Base-by-base conservation (phyloP, 2,329 filamentous ascomycete species). In the Sphaerulina populicola region DNA sequence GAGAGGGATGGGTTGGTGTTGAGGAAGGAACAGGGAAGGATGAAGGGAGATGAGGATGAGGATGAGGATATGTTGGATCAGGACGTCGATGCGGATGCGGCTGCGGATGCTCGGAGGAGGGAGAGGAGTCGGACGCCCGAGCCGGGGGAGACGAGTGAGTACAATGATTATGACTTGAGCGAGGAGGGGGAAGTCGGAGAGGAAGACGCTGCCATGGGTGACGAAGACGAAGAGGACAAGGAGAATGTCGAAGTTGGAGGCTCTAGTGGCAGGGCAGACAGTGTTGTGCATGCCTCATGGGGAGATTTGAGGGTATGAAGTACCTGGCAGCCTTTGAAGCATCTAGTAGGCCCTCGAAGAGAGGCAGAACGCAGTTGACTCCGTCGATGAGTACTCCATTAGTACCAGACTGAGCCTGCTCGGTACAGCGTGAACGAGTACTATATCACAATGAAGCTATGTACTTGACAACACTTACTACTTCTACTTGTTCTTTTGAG, bases 51-150 rank as follows among this genome's bases (percentile, higher is more conserved):
- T 35, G 50, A 44, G 35, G 27, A 27, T 35, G 50, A 44, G 40
- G 51, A 56, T 44, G 51, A 54, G 18, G 55, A 54, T 42, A 60
- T 57, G 53, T 35, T 53, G 43, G 54, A 56, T 30, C 10, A 35
- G 8, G 31, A 35, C 6, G 5, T 27, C 6, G 23, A 27, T 27
- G 47, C 27, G 10, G 47, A 37, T 6, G 23, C 27, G 10, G 47
- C 33, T 6, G 23, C 47, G 21, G 27, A 37, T 30, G 49, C 30
- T 12, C 37, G 40, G 45, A 30, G 37, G 36, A 40, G 41, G 38
- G 44, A 21, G 30, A 47, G 47, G 36, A 48, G 44, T 15, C 23
- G 42, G 18, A 54, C 52, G 33, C 52, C 52, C 8, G 52, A 54
- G 44, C 44, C 46, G 11, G 38, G 38, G 11, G 48, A 50, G 35